Conservation (phyloP, 148 eudicot species). For the Salicornia ramosissima region DNA sequence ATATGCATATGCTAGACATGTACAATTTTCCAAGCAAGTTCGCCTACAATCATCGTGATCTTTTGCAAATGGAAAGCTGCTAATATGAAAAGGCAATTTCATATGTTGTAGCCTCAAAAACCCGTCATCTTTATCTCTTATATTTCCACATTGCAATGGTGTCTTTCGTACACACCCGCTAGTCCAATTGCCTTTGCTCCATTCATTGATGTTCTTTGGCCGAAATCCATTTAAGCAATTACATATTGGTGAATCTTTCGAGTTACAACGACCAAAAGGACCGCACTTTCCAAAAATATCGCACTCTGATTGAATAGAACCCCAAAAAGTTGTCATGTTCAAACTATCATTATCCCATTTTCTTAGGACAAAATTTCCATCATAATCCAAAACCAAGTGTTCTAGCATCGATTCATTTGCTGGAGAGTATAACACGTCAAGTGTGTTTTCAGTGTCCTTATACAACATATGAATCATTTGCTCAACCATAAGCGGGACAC, state of each 20-base stretch:
- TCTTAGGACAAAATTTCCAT: conserved; percentile 12
- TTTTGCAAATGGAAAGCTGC: not conserved
- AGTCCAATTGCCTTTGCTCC: conserved; percentile 44
- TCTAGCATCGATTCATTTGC: not conserved
- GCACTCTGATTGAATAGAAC: conserved; percentile 13
- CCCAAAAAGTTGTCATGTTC: conserved; percentile 15
- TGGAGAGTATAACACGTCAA: not conserved
- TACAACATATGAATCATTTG: too few relatives aligned
- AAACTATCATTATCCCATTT: conserved; percentile 10
- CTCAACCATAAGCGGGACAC: conserved; percentile 1
- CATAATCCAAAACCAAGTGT: conserved; percentile 5
- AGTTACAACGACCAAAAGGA: conserved; percentile 20
- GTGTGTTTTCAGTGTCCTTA: not conserved
- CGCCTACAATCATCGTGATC: conserved; percentile 7
- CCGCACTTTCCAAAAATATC: conserved; percentile 32
- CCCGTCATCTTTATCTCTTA: conserved; percentile 29
- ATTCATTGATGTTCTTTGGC: conserved; percentile 35
- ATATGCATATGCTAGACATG: conserved; percentile 36
- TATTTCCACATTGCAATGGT: conserved; percentile 27
- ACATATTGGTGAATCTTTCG: conserved; percentile 9
- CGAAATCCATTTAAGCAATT: conserved; percentile 30
- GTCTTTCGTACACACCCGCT: conserved; percentile 46
- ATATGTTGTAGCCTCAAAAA: conserved; percentile 25
- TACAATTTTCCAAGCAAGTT: conserved; percentile 28
- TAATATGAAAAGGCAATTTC: conserved; percentile 34